Percentiles rank a stretch among this genome's conserved stretches.
Evolutionary conservation across 2,329 filamentous ascomycete genomes (phyloP).

Genomic region (Simplicillium aogashimaense): DNA sequence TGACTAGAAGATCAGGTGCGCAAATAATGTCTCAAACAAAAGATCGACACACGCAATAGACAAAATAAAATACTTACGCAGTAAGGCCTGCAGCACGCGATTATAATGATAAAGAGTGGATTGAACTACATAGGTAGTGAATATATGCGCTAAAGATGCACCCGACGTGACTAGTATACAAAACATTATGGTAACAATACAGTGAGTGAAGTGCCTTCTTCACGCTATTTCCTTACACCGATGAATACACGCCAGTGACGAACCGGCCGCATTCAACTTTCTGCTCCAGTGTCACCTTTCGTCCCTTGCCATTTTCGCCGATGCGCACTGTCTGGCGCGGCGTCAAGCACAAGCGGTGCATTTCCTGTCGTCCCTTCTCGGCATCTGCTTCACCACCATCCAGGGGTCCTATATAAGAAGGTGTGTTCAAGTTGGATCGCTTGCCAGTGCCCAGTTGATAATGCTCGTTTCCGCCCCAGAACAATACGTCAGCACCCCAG

Average conservation of each 20-base stretch:
- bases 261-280: constrained; percentile 77
- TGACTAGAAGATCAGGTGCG: too few species aligned
- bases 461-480: constrained; percentile 92
- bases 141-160: background rate
- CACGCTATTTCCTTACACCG: constrained; percentile 24
- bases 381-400: constrained; percentile 52
- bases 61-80: too few species aligned
- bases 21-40: background rate
- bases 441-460: constrained; percentile 91
- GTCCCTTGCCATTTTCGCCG: constrained; percentile 46
- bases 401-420: constrained; percentile 69
- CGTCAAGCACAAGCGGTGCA: constrained; percentile 71
- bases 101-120: too few species aligned
- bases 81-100: too few species aligned
- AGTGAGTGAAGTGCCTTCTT: background rate
- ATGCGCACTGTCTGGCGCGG: constrained; percentile 62
- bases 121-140: background rate
- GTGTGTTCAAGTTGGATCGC: constrained; percentile 67
- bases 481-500: constrained; percentile 81
- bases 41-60: background rate
- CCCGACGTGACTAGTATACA: too few species aligned
- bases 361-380: constrained; percentile 50
- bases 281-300: constrained; percentile 72
- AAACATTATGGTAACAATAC: background rate
- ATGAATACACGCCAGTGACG: constrained; percentile 76